Evolutionary conservation across 345 rosid species (phyloP), one percentile per base, ranked within the genome.

Genomic region (Boechera divaricarpa): DNA sequence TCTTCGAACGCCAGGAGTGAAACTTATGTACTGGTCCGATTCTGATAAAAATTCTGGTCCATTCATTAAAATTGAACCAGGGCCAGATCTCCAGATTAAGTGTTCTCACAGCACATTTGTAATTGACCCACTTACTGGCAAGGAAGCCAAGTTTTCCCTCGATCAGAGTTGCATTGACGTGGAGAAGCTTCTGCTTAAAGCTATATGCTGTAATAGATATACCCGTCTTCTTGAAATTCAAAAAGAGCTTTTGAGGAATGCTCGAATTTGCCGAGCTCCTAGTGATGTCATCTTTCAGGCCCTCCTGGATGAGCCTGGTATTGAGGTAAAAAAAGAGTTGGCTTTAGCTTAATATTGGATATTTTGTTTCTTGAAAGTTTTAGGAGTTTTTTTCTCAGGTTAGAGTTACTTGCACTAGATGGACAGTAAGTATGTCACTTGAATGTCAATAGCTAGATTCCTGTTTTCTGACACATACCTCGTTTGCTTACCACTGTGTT

Each of bases 221-320:
- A 93, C 98, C 54, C 93, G 95, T 35, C 86, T 96, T 73, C 93
- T 93, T 76, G 96, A 91, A 86, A 91, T 93, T 81, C 96, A 93
- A 83, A 96, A 87, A 77, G 98, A 93, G 78, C 82, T 96, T 77
- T 80, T 69, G 69, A 96, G 84, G 85, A 91, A 84, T 82, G 71
- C 63, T 74, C 89, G 90, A 69, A 84, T 93, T 55, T 87, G 73
- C 82, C 90, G 85, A 74, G 84, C 87, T 71, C 79, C 83, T 1
- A 86, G 90, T 68, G 99, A 93, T 72, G 92, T 87, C 70, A 71
- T 84, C 70, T 91, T 96, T 54, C 87, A 83, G 48, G 66, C 95
- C 24, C 82, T 75, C 55, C 75, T 75, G 59, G 87, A 89, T 76
- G 91, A 85, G 77, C 84, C 79, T 67, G 84, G 81, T 74, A 49